A percentile compares a stretch with the other conserved stretches of the same genome.
Conservation (phyloP, 768 basidiomycete genomes). For the Lactarius vividus region DNA sequence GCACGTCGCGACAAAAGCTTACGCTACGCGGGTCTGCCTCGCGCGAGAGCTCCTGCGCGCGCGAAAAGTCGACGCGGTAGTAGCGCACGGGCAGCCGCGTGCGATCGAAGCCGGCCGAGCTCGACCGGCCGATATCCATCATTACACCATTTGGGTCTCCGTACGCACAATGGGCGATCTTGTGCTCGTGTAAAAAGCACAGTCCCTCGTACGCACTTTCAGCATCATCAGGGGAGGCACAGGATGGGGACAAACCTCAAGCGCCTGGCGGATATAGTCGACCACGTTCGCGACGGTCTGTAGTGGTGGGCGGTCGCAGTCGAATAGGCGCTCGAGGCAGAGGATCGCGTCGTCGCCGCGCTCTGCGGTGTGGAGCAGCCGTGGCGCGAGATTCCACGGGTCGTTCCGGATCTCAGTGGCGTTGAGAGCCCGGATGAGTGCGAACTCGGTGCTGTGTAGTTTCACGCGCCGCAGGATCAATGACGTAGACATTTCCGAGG, state of each 20-base stretch:
- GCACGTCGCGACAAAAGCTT: slow-evolving; percentile 19
- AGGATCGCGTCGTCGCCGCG: slow-evolving; percentile 43
- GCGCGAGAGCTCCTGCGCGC: slow-evolving; percentile 11
- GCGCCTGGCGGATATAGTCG: slow-evolving; percentile 49
- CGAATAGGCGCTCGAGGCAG: slow-evolving; percentile 45
- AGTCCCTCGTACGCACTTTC: slow-evolving; percentile 16
- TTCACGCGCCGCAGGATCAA: slow-evolving; percentile 22
- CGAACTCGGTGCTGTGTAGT: slow-evolving; percentile 35
- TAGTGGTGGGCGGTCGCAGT: slow-evolving; percentile 47
- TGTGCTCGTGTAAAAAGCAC: slow-evolving; percentile 27
- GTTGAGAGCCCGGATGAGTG: slow-evolving; percentile 45
- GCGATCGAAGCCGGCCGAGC: slow-evolving; percentile 22
- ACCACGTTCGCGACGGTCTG: slow-evolving; percentile 47
- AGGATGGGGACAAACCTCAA: slow-evolving; percentile 39
- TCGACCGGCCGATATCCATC: slow-evolving; percentile 26
- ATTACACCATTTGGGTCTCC: slow-evolving; percentile 22
- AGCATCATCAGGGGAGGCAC: neutral
- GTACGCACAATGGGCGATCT: slow-evolving; percentile 21
- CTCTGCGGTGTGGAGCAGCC: slow-evolving; percentile 44
- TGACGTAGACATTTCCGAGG: slow-evolving; percentile 5
- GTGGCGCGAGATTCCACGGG: slow-evolving; percentile 55
- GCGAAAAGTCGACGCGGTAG: slow-evolving; percentile 25
- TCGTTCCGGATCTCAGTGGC: slow-evolving; percentile 44
- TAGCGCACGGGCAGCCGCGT: slow-evolving; percentile 24
- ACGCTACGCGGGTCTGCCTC: slow-evolving; percentile 16